Evolutionary conservation across 176 grass and related monocot species (phyloP), one percentile per base, ranked within the genome.

Genomic region (Bothriochloa decipiens): DNA sequence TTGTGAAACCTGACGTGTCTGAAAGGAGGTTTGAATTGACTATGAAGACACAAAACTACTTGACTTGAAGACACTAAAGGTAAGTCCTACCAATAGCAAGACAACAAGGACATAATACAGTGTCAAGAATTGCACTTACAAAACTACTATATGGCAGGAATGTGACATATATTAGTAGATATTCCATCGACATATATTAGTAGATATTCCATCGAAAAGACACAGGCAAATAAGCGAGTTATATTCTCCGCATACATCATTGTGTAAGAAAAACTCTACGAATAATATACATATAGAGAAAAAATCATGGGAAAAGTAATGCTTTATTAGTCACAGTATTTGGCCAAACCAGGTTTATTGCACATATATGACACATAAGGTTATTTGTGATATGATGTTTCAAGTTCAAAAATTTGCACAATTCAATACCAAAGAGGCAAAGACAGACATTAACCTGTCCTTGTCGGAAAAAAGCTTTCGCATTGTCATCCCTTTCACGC

Each of bases 401-500:
- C 7, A 37, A 29, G 22, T 49, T 22, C 10, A 58, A 25, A 60
- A 60, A 20, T 16, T 40, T 71, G 3, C 6, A 61, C 68, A 65
- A 36, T 84, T 33, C 74, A 68, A 75, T 50, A 75, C 62, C 3
- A 11, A 76, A 41, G 18, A 11, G 29, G 29, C 29, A 32, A 32
- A 32, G 29, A 32, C 10, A 32, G 50, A 69, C 20, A 63, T 65
- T 75, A 74, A 98, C 96, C 91, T 98, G 92, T 74, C 92, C 96
- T 93, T 89, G 92, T 60, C 92, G 84, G 76, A 95, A 98, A 92
- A 90, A 95, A 78, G 96, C 96, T 91, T 98, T 98, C 43, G 91
- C 89, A 77, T 98, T 94, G 50, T 89, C 91, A 41, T 95, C 96
- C 18, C 77, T 91, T 91, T 98, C 96, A 84, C 91, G 91, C 77